Percentiles rank a stretch among this genome's conserved stretches.
phyloP scores from a whole-genome alignment of 805 yeast species.

The Candida nonsorbophila region DNA sequence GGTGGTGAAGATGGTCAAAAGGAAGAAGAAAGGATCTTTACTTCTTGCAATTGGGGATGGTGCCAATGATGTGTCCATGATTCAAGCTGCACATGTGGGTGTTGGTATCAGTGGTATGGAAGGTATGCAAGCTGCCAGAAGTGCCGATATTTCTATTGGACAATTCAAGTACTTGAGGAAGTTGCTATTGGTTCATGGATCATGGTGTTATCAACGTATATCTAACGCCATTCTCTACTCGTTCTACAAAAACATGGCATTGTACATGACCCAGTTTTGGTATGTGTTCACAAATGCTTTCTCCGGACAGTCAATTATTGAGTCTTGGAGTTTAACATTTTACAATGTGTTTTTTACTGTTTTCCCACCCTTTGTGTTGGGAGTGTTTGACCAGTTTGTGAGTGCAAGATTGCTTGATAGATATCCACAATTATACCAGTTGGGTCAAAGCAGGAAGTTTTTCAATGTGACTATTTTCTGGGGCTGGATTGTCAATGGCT shows the following conservation, averaged over 20 bases:
- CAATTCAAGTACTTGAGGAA: constrained; percentile 86
- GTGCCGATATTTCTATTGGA: constrained; percentile 96
- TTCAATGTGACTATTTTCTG: constrained; percentile 90
- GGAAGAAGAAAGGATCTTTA: constrained; percentile 63
- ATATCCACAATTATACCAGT: constrained; percentile 86
- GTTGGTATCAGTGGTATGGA: constrained; percentile 99
- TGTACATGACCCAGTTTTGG: constrained; percentile 99
- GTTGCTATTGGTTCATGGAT: constrained; percentile 85
- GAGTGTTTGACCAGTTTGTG: constrained; percentile 95
- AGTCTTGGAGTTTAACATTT: constrained; percentile 96
- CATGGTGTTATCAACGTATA: constrained; percentile 96
- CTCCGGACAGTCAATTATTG: constrained; percentile 94
- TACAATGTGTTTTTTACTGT: constrained; percentile 94
- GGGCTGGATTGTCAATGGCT: constrained; percentile 97
- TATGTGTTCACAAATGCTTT: constrained; percentile 87
- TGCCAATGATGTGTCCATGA: constrained; percentile 98
- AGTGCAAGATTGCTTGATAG: constrained; percentile 83
- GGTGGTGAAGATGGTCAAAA: constrained; percentile 90
- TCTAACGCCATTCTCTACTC: constrained; percentile 91
- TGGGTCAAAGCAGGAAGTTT: constrained; percentile 85
- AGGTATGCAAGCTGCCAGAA: constrained; percentile 98
- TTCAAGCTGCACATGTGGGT: constrained; percentile 98
- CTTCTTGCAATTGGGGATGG: constrained; percentile 97
- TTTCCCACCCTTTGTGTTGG: constrained; percentile 92
- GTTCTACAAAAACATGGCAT: constrained; percentile 90